Base-by-base conservation (phyloP, 1,284 basidiomycete species). In the Moniliophthora roreri region DNA sequence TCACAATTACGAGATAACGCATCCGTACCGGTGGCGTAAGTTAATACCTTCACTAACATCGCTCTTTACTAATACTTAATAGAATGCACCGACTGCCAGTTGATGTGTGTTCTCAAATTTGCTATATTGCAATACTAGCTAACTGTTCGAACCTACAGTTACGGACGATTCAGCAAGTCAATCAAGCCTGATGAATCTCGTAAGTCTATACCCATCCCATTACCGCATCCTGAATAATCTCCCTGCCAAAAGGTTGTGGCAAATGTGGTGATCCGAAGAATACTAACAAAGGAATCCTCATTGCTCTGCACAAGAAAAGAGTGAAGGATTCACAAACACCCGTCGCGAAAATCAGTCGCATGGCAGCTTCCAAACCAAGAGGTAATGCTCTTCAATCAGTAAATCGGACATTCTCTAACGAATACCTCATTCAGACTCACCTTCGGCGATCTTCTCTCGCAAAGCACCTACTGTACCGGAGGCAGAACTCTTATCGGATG, bases 11-110 rank as follows among this genome's bases (percentile, higher is more conserved):
- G 85, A 89, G 54, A 91, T 92, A 58, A 75, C 75, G 18, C 87
- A 90, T 74, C 85, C 85, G 49, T 94, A 78, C 62, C 74, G 85
- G 60, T 94, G 91, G 91, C 73, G 87, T 89, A 62, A 66, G 85
- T 44, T 26, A 35, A 9, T 50, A 41, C 34, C 50, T n/a, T 5
- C 15, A 58, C 45, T 20, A 44, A 23, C n/a, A 50, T 54, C 46
- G 5, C 9, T 16, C 41, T 51, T 3, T 62, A 41, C 36, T 36
- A 20, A 35, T 36, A 32, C 50, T 44, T n/a, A 3, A 20, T 50
- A 88, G 85, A 82, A 67, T 92, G 90, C 59, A 70, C 78, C 34
- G 72, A 75, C 42, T 92, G 90, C 61, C 70, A 70, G 23, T 86
- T 87, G 62, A 80, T 81, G 85, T 91, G 66, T 58, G 80, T 52